These are phyloP conservation scores for Nymphaea thermarum DNA, from an alignment of 164 flowering plant genomes.

Conservation along the genomic window DNA sequence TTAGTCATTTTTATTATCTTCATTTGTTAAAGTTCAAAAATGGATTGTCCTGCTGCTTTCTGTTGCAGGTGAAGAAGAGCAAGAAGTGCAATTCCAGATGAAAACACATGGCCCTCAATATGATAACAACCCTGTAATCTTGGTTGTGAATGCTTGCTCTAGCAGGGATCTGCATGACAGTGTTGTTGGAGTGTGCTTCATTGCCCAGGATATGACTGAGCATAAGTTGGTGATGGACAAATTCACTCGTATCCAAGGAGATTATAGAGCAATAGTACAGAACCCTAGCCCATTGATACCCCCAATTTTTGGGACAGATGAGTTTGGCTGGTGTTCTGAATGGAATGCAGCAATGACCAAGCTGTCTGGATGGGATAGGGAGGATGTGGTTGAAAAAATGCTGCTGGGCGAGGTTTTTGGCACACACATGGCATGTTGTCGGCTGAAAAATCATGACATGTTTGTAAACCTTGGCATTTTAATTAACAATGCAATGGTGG, in stretches of 20 bases:
- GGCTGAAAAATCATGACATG: conserved; percentile 72
- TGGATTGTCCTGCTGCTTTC: neutral
- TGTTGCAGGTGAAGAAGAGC: conserved; percentile 73
- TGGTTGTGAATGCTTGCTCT: conserved; percentile 92
- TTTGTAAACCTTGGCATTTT: conserved; percentile 69
- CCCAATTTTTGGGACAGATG: conserved; percentile 90
- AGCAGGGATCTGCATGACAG: conserved; percentile 64
- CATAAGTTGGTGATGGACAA: conserved; percentile 92
- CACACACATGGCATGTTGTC: conserved; percentile 56
- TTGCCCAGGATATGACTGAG: conserved; percentile 83
- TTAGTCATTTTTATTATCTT: neutral
- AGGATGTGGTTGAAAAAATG: conserved; percentile 78
- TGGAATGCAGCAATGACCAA: conserved; percentile 91
- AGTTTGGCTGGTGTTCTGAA: conserved; percentile 85
- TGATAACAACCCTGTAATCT: conserved; percentile 53
- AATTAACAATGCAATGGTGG: conserved; percentile 69
- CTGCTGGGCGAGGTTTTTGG: conserved; percentile 92
- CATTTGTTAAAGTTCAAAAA: neutral
- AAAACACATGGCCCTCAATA: conserved; percentile 44
- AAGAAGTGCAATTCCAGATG: conserved; percentile 71
- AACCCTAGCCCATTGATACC: conserved; percentile 86
- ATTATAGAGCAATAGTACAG: conserved; percentile 82
- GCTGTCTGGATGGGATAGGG: conserved; percentile 61
- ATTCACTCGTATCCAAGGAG: conserved; percentile 94
- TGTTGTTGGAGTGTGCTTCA: conserved; percentile 87